Evolutionary conservation across 1,284 basidiomycete genomes (phyloP).

Genomic region (Golubevia pallescens): DNA sequence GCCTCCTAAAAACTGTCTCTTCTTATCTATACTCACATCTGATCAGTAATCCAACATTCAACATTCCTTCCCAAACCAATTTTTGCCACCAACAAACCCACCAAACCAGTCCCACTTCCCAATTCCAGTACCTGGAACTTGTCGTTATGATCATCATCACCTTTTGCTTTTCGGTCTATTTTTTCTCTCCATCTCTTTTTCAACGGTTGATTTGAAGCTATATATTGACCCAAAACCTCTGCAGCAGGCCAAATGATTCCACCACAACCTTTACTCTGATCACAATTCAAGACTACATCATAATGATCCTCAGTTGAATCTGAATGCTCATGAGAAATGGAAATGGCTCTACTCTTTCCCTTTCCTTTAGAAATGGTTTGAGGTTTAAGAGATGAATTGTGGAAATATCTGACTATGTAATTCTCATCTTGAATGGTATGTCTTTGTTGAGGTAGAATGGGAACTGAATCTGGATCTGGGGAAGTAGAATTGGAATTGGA

Average conservation of each 20-base stretch:
- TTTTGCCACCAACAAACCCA: conserved; percentile 79
- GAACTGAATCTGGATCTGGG: conserved; percentile 64
- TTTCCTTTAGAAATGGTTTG: conserved; percentile 36
- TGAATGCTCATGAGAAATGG: not conserved
- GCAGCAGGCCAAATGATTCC: conserved; percentile 91
- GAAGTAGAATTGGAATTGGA: too few species aligned
- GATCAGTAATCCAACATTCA: conserved; percentile 82
- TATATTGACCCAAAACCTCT: conserved; percentile 70
- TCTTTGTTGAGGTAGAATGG: conserved; percentile 70
- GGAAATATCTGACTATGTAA: conserved; percentile 35
- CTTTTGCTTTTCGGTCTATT: conserved; percentile 60
- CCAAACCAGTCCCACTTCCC: conserved; percentile 83
- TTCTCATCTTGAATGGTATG: conserved; percentile 66
- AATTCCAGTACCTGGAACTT: conserved; percentile 78
- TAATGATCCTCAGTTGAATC: conserved; percentile 14
- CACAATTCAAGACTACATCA: conserved; percentile 70
- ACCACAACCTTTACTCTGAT: conserved; percentile 84
- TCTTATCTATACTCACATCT: conserved; percentile 72
- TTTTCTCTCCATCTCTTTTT: too few species aligned
- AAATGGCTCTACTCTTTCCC: conserved; percentile 11
- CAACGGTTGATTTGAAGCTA: conserved; percentile 23
- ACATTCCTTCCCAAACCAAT: conserved; percentile 69
- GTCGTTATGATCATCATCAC: conserved; percentile 68
- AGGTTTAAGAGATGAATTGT: conserved; percentile 32
- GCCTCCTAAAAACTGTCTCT: too few species aligned